phyloP scores from a whole-genome alignment of 768 basidiomycete genomes.

The Leucocoprinus sp. region DNA sequence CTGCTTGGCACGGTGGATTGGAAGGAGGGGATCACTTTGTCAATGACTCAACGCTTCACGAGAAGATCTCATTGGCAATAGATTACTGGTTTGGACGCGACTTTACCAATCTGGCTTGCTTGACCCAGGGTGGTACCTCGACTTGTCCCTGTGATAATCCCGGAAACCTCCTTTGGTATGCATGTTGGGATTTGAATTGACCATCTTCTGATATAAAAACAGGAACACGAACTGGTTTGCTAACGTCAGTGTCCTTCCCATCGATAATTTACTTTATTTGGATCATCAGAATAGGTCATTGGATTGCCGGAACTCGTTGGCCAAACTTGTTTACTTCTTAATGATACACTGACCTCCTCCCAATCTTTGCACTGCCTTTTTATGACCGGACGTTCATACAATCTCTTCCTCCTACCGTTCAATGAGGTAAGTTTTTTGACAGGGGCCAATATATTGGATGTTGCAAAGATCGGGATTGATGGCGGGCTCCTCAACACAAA shows the following conservation, averaged over 20 bases:
- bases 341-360: slow-evolving; percentile 32
- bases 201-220: slow-evolving; percentile 1
- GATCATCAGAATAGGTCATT: slow-evolving; percentile 35
- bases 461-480: slow-evolving; percentile 56
- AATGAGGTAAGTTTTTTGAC: slow-evolving; percentile 42
- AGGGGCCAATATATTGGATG: slow-evolving; percentile 60
- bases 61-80: slow-evolving; percentile 43
- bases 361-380: slow-evolving; percentile 38
- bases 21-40: slow-evolving; percentile 32
- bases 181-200: slow-evolving; percentile 3
- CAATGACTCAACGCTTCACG: slow-evolving; percentile 30
- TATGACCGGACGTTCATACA: slow-evolving; percentile 46
- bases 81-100: slow-evolving; percentile 58
- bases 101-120: slow-evolving; percentile 43
- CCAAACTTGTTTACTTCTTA: slow-evolving; percentile 49
- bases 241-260: slow-evolving; percentile 30
- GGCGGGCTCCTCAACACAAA: slow-evolving; percentile 34
- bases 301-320: slow-evolving; percentile 50
- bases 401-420: slow-evolving; percentile 32
- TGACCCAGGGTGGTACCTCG: slow-evolving; percentile 44
- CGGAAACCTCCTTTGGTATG: slow-evolving; percentile 32
- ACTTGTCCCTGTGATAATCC: slow-evolving; percentile 49
- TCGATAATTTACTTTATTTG: not conserved
- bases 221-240: slow-evolving; percentile 67
- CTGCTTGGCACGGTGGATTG: slow-evolving; percentile 48